Conservation (phyloP, 768 basidiomycete genomes). For the Rhizopogon sp. region DNA sequence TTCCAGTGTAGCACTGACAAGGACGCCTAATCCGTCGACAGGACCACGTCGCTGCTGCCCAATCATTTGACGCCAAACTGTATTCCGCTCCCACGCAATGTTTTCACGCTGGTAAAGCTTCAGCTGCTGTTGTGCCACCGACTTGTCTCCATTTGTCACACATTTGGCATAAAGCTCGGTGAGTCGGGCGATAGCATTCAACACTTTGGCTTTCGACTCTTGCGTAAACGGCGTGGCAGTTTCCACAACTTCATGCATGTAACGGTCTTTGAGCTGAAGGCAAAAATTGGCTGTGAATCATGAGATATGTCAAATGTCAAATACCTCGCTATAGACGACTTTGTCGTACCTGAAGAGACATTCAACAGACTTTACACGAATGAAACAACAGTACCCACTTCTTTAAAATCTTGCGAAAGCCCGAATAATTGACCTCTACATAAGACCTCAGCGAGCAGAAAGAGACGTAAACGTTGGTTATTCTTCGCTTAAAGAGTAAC, state of each 20-base stretch:
- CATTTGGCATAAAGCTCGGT: conserved; percentile 80
- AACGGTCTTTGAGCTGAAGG: conserved; percentile 66
- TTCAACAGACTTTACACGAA: neutral
- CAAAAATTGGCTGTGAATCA: neutral
- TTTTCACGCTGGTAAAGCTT: conserved; percentile 86
- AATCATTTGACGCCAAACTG: conserved; percentile 97
- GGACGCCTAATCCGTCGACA: conserved; percentile 26
- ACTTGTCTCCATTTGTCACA: conserved; percentile 67
- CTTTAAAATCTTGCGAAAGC: conserved; percentile 93
- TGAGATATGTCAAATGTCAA: conserved; percentile 3
- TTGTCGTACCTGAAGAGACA: conserved; percentile 81
- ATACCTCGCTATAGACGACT: conserved; percentile 68
- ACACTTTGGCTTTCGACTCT: conserved; percentile 56
- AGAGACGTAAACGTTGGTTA: conserved; percentile 77
- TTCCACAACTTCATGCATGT: conserved; percentile 70
- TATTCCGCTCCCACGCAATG: conserved; percentile 96
- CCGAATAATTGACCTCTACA: conserved; percentile 87
- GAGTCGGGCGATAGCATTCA: conserved; percentile 51
- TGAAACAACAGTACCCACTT: conserved; percentile 51
- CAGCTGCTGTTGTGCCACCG: conserved; percentile 73
- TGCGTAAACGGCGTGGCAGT: conserved; percentile 61
- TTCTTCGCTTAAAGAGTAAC: conserved; percentile 83
- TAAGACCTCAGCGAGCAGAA: conserved; percentile 78
- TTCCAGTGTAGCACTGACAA: conserved; percentile 43
- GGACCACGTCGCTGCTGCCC: conserved; percentile 67